Base-by-base conservation (phyloP, 768 basidiomycete genomes). In the Lentinula edodes region DNA sequence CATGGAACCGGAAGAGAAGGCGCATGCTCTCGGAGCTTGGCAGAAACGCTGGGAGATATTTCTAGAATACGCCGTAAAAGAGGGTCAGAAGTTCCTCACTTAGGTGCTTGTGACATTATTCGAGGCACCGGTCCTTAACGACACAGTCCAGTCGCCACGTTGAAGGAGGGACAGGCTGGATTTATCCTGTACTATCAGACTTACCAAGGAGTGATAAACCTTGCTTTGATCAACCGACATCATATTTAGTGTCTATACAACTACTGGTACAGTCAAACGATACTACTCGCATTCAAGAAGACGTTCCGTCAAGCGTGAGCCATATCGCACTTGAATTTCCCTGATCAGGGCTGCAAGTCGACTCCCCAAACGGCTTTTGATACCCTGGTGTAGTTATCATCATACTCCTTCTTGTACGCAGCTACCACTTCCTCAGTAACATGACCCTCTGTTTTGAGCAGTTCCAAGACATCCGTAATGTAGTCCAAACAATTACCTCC, bases 31-130 rank as follows among this genome's bases (percentile, higher is more conserved):
- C 46, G 59, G 39, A 20, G 56, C 63, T 23, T 87, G 85, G 81
- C 79, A 82, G 63, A 70, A 59, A 42, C 73, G 73, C 12, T 86
- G 86, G 85, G 66, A 63, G 12, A 69, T 62, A 41, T 87, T 82
- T 66, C 63, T 85, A 16, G 67, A 78, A 43, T 73, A 73, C 41
- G 60, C 78, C 9, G 45, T 38, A 8, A 2, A 13, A 34, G 51
- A 51, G 52, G 59, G 59, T 23, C 58, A 36, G 28, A 39, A 45
- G 16, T 46, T 48, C 13, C 58, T 59, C 23, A 16, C 45, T 39
- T 38, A 56, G 18, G 38, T 39, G 38, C 13, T 39, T 39, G 38
- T 13, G 9, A 9, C 38, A 0, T 13, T 39, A 9, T 39, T 9
- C 38, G 38, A 9, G 38, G 0, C 38, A 28, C 28, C 2, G 28